phyloP scores from a whole-genome alignment of 805 yeast genomes.

The Zygosaccharomyces gambellarensis region DNA sequence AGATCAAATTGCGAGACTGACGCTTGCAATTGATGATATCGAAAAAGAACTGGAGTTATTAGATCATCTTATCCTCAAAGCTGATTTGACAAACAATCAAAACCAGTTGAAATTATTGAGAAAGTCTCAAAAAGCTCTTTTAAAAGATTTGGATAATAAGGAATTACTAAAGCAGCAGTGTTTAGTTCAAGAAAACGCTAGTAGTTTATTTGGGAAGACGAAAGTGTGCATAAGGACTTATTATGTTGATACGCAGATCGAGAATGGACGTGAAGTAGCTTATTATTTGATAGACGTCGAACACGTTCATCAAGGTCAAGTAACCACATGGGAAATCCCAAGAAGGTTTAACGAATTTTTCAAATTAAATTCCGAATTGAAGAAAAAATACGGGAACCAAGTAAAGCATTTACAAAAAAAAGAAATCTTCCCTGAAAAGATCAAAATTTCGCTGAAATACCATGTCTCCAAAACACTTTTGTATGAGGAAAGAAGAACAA shows the following conservation, averaged over 20 bases:
- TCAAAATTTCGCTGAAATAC: conserved; percentile 64
- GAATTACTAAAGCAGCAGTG: conserved; percentile 76
- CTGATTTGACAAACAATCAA: conserved; percentile 75
- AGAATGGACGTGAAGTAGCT: conserved; percentile 54
- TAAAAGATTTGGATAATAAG: conserved; percentile 66
- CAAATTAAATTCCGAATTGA: conserved; percentile 62
- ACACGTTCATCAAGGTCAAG: conserved; percentile 45
- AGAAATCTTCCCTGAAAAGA: conserved; percentile 39
- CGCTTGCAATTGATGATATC: conserved; percentile 52
- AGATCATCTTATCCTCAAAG: conserved; percentile 66
- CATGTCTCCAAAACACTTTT: conserved; percentile 50
- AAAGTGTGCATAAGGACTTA: conserved; percentile 45
- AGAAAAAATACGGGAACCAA: conserved; percentile 42
- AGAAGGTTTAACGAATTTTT: conserved; percentile 82
- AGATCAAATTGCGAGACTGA: conserved; percentile 60
- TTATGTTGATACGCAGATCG: conserved; percentile 43
- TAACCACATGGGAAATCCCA: conserved; percentile 88
- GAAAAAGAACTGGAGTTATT: conserved; percentile 60
- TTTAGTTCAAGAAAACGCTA: conserved; percentile 76
- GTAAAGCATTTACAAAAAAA: conserved; percentile 49
- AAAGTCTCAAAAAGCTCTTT: conserved; percentile 62
- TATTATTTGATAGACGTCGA: conserved; percentile 75
- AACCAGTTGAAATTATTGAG: conserved; percentile 62
- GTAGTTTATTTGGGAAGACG: conserved; percentile 66
- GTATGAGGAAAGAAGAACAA: conserved; percentile 56